Base-by-base conservation (phyloP, 1,284 basidiomycete species). In the Naganishia albida region DNA sequence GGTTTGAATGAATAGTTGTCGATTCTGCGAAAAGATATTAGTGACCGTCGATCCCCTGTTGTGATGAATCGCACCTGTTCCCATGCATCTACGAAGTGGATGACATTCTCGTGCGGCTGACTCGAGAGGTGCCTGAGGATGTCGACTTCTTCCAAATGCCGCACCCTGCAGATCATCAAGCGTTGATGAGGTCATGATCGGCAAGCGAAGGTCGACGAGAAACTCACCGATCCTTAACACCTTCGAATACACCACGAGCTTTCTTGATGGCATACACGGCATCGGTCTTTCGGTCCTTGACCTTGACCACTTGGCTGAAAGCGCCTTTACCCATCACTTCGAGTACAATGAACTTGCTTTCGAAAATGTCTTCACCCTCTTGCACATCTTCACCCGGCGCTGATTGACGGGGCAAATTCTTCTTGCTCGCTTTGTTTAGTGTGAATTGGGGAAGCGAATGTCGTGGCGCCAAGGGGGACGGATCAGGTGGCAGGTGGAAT, bases 21-120 rank as follows among this genome's bases (percentile, higher is more conserved):
- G 88, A 67, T 90, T 78, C 67, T 68, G 57, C 3, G 15, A 28
- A 42, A 18, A 52, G 18, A 10, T 7, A n/a, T 60, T 10, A 59
- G 30, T 20, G 20, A 25, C 4, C 6, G 10, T n/a, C 20, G 10
- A 25, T 48, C 16, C 23, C 2, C 34, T 12, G 1, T 15, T 26
- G 18, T 13, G 15, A 42, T 10, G 30, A 16, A 16, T 8, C 63
- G 20, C 86, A 67, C 67, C 80, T 99, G 91, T 78, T 99, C 95
- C 96, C 96, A 99, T 65, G 92, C 93, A 80, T 96, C 92, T 66
- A 92, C 83, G 71, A 96, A 94, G n/a, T 84, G 85, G 53, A 99
- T 85, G 20, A 98, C 87, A 77, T 95, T 92, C 0, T 85, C 85
- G 79, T 90, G 88, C 48, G 74, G 74, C 23, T 30, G 66, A 34